Evolutionary conservation across 2,329 filamentous ascomycete genomes (phyloP).

Genomic region (Pyricularia sp.): DNA sequence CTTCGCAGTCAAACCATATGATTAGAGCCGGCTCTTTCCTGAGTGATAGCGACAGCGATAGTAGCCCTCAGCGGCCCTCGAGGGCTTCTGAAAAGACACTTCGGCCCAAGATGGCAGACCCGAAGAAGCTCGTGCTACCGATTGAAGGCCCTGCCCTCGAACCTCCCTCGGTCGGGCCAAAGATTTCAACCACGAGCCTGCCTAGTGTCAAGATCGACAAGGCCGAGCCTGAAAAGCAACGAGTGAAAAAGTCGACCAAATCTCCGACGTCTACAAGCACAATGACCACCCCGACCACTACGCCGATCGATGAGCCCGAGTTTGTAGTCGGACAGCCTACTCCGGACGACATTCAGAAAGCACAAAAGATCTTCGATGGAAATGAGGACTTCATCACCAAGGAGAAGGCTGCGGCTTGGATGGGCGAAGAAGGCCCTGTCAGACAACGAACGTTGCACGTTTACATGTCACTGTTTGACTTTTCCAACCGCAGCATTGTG

Average conservation of each 20-base stretch:
- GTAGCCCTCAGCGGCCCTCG: slow-evolving; percentile 18
- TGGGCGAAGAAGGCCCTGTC: slow-evolving; percentile 64
- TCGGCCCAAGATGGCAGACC: slow-evolving; percentile 10
- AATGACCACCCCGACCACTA: slow-evolving; percentile 14
- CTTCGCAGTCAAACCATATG: slow-evolving; percentile 18
- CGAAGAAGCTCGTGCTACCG: slow-evolving; percentile 29
- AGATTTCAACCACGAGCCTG: slow-evolving; percentile 22
- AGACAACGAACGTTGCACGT: slow-evolving; percentile 54
- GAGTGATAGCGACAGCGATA: slow-evolving; percentile 39
- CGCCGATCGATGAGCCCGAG: slow-evolving; percentile 47
- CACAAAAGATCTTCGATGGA: slow-evolving; percentile 75
- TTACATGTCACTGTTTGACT: slow-evolving; percentile 92
- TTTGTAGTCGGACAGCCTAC: slow-evolving; percentile 49
- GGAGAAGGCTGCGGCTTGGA: slow-evolving; percentile 74
- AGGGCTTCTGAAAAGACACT: slow-evolving; percentile 8
- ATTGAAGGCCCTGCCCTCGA: slow-evolving; percentile 25
- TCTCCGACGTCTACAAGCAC: neutral
- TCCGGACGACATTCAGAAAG: slow-evolving; percentile 66
- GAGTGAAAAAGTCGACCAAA: neutral
- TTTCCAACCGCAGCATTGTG: slow-evolving; percentile 71
- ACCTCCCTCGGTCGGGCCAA: neutral
- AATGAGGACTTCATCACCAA: slow-evolving; percentile 73
- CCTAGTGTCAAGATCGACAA: slow-evolving; percentile 35
- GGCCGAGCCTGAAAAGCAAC: slow-evolving; percentile 9
- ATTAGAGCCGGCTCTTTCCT: slow-evolving; percentile 34